Conservation (phyloP, 2,329 filamentous ascomycete species). For the Aspergillus sp. region DNA sequence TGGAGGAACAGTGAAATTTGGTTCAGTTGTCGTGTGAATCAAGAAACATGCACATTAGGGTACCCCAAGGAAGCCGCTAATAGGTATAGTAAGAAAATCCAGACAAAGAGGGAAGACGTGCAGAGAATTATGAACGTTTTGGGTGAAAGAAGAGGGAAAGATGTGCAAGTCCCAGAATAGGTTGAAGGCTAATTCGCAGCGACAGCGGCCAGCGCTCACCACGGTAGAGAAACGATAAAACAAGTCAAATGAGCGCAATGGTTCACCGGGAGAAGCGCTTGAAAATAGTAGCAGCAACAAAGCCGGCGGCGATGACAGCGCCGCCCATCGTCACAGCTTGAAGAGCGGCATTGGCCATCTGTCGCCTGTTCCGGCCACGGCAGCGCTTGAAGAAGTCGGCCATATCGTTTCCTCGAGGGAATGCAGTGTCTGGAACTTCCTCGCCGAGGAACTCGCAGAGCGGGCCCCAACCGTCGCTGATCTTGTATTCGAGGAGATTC, state of each 20-base stretch:
- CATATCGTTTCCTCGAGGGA: slow-evolving; percentile 59
- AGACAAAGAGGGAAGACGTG: neutral
- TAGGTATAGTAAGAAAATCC: slow-evolving; percentile 5
- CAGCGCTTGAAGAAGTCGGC: slow-evolving; percentile 61
- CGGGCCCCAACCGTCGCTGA: slow-evolving; percentile 59
- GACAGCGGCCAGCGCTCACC: slow-evolving; percentile 8
- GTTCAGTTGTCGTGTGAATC: neutral
- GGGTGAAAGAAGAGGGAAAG: neutral
- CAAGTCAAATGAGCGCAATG: neutral
- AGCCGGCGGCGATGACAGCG: slow-evolving; percentile 51
- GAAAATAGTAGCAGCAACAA: slow-evolving; percentile 45
- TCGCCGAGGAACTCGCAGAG: slow-evolving; percentile 60
- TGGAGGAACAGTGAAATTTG: neutral
- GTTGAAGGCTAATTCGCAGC: neutral
- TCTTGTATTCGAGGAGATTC: slow-evolving; percentile 58
- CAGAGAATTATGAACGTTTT: slow-evolving; percentile 5
- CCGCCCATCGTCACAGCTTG: slow-evolving; percentile 56
- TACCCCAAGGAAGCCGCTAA: slow-evolving; percentile 5
- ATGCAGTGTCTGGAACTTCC: slow-evolving; percentile 54
- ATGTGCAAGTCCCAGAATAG: slow-evolving; percentile 1
- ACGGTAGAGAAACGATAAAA: slow-evolving; percentile 1
- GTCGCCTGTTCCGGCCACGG: slow-evolving; percentile 57
- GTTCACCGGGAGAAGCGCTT: slow-evolving; percentile 43
- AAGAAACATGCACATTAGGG: neutral
- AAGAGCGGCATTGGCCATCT: slow-evolving; percentile 60